Percentiles rank a stretch among this genome's conserved stretches.
Conservation (phyloP, 2,329 filamentous ascomycete species). For the Lojkania enalia region DNA sequence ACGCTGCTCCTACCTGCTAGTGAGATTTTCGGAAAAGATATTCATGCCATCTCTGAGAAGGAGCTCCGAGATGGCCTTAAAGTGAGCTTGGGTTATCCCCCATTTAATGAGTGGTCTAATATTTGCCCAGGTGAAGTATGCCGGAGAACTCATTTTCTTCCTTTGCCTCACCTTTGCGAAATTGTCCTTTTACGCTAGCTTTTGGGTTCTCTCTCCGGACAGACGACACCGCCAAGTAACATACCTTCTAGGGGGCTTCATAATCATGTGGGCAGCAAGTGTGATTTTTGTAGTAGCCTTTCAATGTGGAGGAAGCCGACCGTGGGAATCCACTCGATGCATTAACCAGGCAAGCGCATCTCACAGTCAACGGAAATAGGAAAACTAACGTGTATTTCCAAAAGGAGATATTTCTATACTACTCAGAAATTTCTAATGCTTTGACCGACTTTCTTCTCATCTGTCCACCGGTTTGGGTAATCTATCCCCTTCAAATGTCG, state of each 20-base stretch:
- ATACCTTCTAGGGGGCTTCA: not conserved
- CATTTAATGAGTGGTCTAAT: no score
- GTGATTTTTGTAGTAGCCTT: not conserved
- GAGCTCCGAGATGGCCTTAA: not conserved
- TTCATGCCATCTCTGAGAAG: not conserved
- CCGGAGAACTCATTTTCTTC: conserved; percentile 14
- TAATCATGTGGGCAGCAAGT: not conserved
- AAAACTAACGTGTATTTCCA: no score
- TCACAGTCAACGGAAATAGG: no score
- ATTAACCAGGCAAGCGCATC: not conserved
- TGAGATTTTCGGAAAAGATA: not conserved
- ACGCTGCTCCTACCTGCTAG: not conserved
- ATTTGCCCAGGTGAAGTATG: conserved; percentile 14
- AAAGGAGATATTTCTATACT: not conserved
- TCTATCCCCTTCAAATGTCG: conserved; percentile 5
- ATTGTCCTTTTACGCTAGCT: conserved; percentile 14
- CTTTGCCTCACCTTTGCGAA: conserved; percentile 15
- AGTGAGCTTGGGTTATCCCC: not conserved
- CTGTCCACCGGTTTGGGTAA: conserved; percentile 1
- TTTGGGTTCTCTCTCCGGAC: conserved; percentile 13
- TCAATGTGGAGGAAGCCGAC: conserved; percentile 2
- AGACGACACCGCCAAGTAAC: not conserved
- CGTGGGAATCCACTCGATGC: not conserved
- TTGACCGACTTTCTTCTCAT: conserved; percentile 2
- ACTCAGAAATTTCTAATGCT: not conserved